These are phyloP conservation scores for Citrus sp. DNA, from an alignment of 345 rosid genomes.

Conservation along the genomic window DNA sequence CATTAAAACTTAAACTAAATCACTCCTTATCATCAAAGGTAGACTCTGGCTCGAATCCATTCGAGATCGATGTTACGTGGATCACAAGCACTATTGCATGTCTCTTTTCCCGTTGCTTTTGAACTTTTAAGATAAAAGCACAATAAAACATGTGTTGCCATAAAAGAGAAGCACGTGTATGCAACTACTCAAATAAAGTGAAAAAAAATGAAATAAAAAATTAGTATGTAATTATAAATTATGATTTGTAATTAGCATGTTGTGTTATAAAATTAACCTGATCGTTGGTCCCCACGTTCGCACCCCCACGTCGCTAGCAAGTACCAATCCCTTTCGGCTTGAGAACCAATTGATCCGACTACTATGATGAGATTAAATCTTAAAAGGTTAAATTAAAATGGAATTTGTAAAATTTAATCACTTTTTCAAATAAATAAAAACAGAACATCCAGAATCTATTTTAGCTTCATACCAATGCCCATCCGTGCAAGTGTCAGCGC, in stretches of 20 bases:
- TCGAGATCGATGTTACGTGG: neutral
- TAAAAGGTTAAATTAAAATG: neutral
- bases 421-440: neutral
- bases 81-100: neutral
- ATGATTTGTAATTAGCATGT: no score
- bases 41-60: no score
- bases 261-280: no score
- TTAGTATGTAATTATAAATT: no score
- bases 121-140: neutral
- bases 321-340: neutral
- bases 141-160: neutral
- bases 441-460: neutral
- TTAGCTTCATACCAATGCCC: neutral
- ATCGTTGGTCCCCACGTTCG: no score
- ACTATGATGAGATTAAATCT: neutral
- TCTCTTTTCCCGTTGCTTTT: neutral
- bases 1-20: no score
- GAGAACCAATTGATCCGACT: neutral
- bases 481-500: neutral
- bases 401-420: neutral
- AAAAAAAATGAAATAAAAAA: neutral
- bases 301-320: neutral
- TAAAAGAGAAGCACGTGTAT: neutral
- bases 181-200: neutral
- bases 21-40: no score